These are phyloP conservation scores for Prunus kanzakura DNA, from an alignment of 306 rosid genomes.

Conservation along the genomic window DNA sequence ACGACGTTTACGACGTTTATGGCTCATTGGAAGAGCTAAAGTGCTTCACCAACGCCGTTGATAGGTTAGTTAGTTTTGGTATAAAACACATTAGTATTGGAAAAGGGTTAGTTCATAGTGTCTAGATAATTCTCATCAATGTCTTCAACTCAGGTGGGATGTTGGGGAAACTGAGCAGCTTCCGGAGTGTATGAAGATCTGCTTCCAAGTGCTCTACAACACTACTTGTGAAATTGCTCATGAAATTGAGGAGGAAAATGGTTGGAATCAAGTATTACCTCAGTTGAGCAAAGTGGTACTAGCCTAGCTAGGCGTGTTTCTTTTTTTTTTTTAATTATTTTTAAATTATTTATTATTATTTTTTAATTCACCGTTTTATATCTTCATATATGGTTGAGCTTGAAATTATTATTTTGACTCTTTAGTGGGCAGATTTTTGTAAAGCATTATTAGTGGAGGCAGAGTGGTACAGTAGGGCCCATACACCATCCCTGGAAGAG, in stretches of 20 bases:
- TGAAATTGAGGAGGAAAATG: slow-evolving; percentile 41
- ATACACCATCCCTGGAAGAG: slow-evolving; percentile 51
- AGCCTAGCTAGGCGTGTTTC: not conserved
- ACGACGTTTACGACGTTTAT: slow-evolving; percentile 59
- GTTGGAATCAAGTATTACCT: slow-evolving; percentile 29
- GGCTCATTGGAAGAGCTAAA: slow-evolving; percentile 55
- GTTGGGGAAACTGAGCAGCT: slow-evolving; percentile 30
- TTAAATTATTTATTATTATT: no score
- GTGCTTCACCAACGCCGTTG: slow-evolving; percentile 49
- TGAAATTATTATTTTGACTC: not conserved
- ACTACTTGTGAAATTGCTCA: slow-evolving; percentile 45
- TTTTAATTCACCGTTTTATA: not conserved
- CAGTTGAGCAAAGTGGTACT: slow-evolving; percentile 43
- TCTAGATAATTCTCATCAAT: not conserved
- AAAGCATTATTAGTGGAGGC: slow-evolving; percentile 58
- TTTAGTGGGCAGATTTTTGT: slow-evolving; percentile 58
- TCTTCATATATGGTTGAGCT: no score
- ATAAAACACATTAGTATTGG: no score
- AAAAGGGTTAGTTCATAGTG: not conserved
- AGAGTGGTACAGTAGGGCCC: slow-evolving; percentile 43
- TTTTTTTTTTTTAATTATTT: no score
- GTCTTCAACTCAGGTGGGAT: slow-evolving; percentile 50
- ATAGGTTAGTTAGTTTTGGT: slow-evolving; percentile 31
- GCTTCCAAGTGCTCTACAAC: slow-evolving; percentile 43
- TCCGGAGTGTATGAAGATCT: slow-evolving; percentile 51